phyloP scores from a whole-genome alignment of 768 basidiomycete genomes.

The Cystofilobasidium capitatum region DNA sequence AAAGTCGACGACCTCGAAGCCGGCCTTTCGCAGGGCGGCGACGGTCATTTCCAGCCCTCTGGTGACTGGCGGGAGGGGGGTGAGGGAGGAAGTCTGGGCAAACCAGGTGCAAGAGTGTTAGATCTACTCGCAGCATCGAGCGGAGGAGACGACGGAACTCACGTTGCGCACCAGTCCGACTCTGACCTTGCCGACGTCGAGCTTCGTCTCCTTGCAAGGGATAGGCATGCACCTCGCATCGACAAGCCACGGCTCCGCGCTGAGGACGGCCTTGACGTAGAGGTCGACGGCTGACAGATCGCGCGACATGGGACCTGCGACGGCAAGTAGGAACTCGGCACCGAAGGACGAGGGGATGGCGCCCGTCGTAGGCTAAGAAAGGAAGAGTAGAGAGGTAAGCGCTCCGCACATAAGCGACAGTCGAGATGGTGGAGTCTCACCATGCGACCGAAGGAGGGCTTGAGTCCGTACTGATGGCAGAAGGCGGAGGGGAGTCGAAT shows the following conservation, averaged over 20 bases:
- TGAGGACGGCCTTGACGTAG: constrained; percentile 58
- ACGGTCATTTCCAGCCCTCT: constrained; percentile 54
- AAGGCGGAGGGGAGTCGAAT: constrained; percentile 62
- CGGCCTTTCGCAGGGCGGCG: constrained; percentile 51
- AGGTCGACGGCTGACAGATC: constrained; percentile 52
- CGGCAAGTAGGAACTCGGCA: constrained; percentile 55
- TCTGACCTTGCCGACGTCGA: constrained; percentile 50
- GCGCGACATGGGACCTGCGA: constrained; percentile 61
- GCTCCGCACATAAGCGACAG: background rate
- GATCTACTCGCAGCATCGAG: background rate
- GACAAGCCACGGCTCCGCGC: constrained; percentile 53
- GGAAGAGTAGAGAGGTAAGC: background rate
- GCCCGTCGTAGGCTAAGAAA: background rate
- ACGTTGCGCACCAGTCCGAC: constrained; percentile 40
- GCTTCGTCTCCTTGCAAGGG: constrained; percentile 54
- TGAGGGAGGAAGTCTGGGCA: constrained; percentile 50
- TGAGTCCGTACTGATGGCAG: constrained; percentile 60
- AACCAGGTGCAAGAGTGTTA: constrained; percentile 56
- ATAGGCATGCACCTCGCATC: constrained; percentile 56
- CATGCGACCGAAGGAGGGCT: constrained; percentile 55
- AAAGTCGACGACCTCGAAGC: constrained; percentile 61
- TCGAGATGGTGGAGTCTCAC: background rate
- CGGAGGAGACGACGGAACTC: constrained; percentile 33
- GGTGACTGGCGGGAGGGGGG: constrained; percentile 56
- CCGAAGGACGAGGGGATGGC: constrained; percentile 9